Conservation (phyloP, 257 asterid species). For the Hygrophila difformis region DNA sequence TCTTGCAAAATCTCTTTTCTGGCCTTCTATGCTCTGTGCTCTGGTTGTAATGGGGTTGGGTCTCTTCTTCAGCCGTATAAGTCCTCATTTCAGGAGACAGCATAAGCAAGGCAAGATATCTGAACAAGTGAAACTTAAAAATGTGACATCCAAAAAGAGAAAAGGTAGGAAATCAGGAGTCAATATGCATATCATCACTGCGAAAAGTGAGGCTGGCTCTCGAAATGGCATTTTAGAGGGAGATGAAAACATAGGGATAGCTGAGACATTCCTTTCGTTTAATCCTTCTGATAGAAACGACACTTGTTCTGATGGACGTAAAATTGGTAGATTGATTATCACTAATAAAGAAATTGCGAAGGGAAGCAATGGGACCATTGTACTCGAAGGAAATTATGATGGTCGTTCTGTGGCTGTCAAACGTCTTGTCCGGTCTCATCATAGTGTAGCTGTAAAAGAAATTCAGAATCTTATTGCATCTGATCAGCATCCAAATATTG, state of each 20-base stretch:
- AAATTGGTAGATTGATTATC: conserved; percentile 59
- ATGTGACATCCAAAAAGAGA: conserved; percentile 39
- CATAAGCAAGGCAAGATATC: conserved; percentile 20
- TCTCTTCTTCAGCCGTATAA: conserved; percentile 20
- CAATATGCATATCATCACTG: conserved; percentile 23
- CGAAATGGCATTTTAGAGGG: conserved; percentile 17
- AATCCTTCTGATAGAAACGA: conserved; percentile 16
- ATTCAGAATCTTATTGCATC: conserved; percentile 86
- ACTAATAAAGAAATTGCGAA: conserved; percentile 65
- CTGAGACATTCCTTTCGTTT: conserved; percentile 17
- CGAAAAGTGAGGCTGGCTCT: conserved; percentile 17
- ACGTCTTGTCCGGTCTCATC: conserved; percentile 83
- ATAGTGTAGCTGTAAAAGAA: conserved; percentile 76
- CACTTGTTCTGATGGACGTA: conserved; percentile 34
- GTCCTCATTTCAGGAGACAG: conserved; percentile 13
- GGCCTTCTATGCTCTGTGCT: conserved; percentile 30
- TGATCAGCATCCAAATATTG: conserved; percentile 84
- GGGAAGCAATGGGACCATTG: conserved; percentile 90
- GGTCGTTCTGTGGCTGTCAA: conserved; percentile 89
- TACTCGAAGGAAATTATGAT: conserved; percentile 75
- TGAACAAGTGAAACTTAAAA: conserved; percentile 31
- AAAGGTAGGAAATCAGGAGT: conserved; percentile 46
- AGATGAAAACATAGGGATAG: conserved; percentile 14
- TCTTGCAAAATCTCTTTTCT: conserved; percentile 22
- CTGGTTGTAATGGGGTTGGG: conserved; percentile 27